phyloP scores from a whole-genome alignment of 176 grass and related monocot species.

The Bonia amplexicaulis region DNA sequence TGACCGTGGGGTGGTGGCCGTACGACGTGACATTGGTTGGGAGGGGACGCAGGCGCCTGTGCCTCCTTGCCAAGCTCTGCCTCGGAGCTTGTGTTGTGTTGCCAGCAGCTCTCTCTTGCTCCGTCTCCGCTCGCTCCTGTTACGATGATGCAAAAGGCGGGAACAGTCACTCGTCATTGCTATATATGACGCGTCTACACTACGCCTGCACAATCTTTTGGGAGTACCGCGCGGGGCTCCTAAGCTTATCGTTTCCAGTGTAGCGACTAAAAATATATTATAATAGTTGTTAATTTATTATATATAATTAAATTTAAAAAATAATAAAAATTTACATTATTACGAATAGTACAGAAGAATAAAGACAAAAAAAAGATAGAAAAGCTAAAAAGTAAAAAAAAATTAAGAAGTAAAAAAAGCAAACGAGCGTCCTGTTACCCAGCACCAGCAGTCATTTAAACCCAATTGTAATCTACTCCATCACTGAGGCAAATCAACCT shows the following conservation, averaged over 20 bases:
- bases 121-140: slow-evolving; percentile 20
- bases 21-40: not conserved
- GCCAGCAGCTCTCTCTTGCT: not conserved
- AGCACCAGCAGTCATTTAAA: slow-evolving; percentile 16
- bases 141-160: not conserved
- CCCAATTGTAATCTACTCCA: not conserved
- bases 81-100: no score
- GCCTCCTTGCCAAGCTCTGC: not conserved
- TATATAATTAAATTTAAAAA: no score
- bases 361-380: no score
- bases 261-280: no score
- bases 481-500: slow-evolving; percentile 1
- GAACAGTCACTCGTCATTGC: slow-evolving; percentile 33
- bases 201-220: no score
- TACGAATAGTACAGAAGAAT: no score
- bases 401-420: not conserved
- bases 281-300: no score
- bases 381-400: no score
- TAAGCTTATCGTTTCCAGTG: no score
- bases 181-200: slow-evolving; percentile 8
- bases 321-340: no score
- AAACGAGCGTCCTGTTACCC: not conserved
- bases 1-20: not conserved
- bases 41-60: not conserved
- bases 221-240: no score